Evolutionary conservation across 371 early-diverging fungal genomes (phyloP).

Genomic region (Mucor piriformis): DNA sequence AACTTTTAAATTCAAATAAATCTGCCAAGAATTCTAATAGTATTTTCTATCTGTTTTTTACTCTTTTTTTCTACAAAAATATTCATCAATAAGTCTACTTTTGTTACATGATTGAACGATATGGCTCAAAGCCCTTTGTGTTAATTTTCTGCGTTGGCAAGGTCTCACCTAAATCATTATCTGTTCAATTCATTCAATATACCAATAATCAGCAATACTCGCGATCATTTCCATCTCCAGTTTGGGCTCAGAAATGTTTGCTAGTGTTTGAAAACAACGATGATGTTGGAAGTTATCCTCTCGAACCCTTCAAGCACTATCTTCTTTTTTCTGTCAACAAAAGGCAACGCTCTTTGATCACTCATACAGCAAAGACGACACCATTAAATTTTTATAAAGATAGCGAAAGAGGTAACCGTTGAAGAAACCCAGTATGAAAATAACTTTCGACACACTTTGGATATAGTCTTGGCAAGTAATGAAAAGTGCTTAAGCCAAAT

Average conservation of each 20-base stretch:
- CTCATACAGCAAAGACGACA: conserved; percentile 22
- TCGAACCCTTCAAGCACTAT: conserved; percentile 23
- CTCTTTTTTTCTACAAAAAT: too few species aligned
- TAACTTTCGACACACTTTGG: conserved; percentile 20
- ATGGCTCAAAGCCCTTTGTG: conserved; percentile 13
- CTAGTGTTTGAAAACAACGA: conserved; percentile 21
- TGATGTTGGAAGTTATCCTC: conserved; percentile 22
- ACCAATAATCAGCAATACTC: conserved; percentile 21
- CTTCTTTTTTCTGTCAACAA: conserved; percentile 24
- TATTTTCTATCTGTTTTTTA: too few species aligned
- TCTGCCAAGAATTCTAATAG: too few species aligned
- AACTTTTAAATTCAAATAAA: too few species aligned
- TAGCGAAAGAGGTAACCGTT: conserved; percentile 21
- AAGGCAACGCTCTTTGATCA: conserved; percentile 22
- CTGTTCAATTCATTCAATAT: conserved; percentile 19
- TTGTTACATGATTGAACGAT: too few species aligned
- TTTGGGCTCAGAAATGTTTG: conserved; percentile 19
- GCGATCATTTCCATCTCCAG: conserved; percentile 15
- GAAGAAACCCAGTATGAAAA: conserved; percentile 24
- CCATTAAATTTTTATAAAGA: conserved; percentile 21
- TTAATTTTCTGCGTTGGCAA: conserved; percentile 22
- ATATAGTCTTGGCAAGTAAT: conserved; percentile 26
- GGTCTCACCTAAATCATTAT: conserved; percentile 21
- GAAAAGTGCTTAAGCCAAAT: conserved; percentile 21
- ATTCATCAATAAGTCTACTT: too few species aligned